Evolutionary conservation across 306 rosid species (phyloP), one percentile per base, ranked within the genome.

Genomic region (Hylodesmum podocarpum): DNA sequence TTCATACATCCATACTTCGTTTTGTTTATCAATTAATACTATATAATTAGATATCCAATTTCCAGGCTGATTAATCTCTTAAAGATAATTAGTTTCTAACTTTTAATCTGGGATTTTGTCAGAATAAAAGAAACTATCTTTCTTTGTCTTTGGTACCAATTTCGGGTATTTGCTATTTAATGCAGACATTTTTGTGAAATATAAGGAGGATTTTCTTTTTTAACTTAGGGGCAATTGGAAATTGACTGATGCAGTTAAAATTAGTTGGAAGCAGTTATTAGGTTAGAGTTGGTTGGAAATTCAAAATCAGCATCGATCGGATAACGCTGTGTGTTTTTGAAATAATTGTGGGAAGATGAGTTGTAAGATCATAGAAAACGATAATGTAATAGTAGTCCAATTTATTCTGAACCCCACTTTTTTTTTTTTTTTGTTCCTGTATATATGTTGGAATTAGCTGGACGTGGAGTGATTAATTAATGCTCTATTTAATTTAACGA

Each of bases 161-260:
- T 66, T 44, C 77, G 25, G 62, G 74, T 80, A 85, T 55, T 77
- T 69, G 62, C 70, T 80, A 85, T 55, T 77, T 69, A 63, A 34
- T 61, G 7, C 28, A 41, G 4, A 31, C 29, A n/a, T 33, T 8
- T 59, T 70, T 64, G 19, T 66, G 40, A 70, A 29, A 18, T 70
- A 4, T 51, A 53, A 14, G 25, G 19, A 9, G 24, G 47, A 6
- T 51, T 18, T 22, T 6, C n/a, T 31, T 36, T 1, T 11, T 49
- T 16, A 21, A 28, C 12, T 18, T 31, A 11, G 41, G 41, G 43
- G 41, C 37, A 59, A 31, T 36, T n/a, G 31, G 19, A 37, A 28
- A 73, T 73, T 15, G 39, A 57, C 22, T 19, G 66, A 28, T 15
- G 66, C 9, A 34, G 53, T 18, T 28, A 57, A 57, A 36, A 53